phyloP scores from a whole-genome alignment of 2,329 filamentous ascomycete species.

The Colletotrichum neosansevieriae region DNA sequence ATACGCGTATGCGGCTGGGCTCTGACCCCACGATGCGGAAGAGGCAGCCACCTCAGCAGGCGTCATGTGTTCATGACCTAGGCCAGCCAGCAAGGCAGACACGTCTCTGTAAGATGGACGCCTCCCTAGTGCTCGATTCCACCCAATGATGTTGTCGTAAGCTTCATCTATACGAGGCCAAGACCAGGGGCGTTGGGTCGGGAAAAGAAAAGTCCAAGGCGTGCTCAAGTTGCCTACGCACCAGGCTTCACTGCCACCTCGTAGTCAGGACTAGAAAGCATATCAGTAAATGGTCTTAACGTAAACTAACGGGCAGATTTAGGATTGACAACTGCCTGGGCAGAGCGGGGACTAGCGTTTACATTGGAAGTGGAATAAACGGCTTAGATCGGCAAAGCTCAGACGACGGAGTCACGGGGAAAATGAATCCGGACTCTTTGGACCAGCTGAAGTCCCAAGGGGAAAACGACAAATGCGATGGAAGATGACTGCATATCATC shows the following conservation, averaged over 20 bases:
- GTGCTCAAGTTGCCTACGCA: neutral
- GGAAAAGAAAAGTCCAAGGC: neutral
- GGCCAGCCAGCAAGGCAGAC: conserved; percentile 2
- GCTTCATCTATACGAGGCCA: conserved; percentile 2
- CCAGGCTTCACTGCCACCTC: neutral
- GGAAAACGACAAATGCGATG: neutral
- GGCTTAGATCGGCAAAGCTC: neutral
- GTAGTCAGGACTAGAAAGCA: neutral
- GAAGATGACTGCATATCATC: conserved; percentile 16
- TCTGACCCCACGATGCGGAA: neutral
- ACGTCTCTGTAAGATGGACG: neutral
- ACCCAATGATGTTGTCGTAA: neutral
- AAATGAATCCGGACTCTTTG: neutral
- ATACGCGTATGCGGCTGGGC: neutral
- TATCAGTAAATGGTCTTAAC: neutral
- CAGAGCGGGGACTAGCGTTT: neutral
- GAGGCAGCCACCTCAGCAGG: conserved; percentile 3
- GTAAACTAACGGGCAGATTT: neutral
- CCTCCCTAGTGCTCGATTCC: neutral
- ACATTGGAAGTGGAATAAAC: neutral
- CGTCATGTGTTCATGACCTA: neutral
- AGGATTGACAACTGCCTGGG: neutral
- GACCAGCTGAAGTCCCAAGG: neutral
- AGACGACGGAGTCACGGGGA: neutral
- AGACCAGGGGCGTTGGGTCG: neutral